Conservation (phyloP, 495 filamentous ascomycete species). For the Cercophora newfieldiana region DNA sequence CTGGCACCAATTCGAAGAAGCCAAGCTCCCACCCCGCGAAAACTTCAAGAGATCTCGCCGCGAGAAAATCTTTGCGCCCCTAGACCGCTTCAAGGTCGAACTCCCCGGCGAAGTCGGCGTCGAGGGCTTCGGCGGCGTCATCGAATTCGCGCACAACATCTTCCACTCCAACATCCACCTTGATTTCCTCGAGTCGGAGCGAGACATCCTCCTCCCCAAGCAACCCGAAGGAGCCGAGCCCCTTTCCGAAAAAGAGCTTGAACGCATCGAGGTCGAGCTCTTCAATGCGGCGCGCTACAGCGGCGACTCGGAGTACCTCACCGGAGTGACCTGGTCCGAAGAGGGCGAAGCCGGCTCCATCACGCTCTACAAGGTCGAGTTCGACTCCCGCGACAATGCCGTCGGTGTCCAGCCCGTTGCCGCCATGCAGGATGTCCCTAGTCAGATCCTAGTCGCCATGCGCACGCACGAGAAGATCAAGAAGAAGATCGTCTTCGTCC, state of each 20-base stretch:
- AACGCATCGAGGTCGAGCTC: slow-evolving; percentile 29
- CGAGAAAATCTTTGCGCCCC: slow-evolving; percentile 21
- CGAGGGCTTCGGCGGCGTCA: slow-evolving; percentile 29
- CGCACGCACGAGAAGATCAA: slow-evolving; percentile 24
- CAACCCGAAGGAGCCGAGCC: neutral
- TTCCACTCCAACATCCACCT: slow-evolving; percentile 28
- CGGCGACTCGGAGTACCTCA: slow-evolving; percentile 23
- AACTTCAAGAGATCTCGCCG: slow-evolving; percentile 26
- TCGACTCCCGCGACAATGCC: slow-evolving; percentile 10
- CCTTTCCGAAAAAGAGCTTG: slow-evolving; percentile 22
- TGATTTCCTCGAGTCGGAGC: slow-evolving; percentile 29
- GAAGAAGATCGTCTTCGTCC: slow-evolving; percentile 28
- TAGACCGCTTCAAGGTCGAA: slow-evolving; percentile 24
- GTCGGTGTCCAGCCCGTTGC: slow-evolving; percentile 27
- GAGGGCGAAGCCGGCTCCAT: slow-evolving; percentile 25
- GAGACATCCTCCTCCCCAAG: slow-evolving; percentile 19
- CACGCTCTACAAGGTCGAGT: slow-evolving; percentile 25
- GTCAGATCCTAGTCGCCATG: slow-evolving; percentile 25
- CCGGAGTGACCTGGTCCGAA: slow-evolving; percentile 29
- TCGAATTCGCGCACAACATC: slow-evolving; percentile 27
- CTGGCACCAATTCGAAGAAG: slow-evolving; percentile 24
- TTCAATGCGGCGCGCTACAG: slow-evolving; percentile 31
- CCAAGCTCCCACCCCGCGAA: slow-evolving; percentile 18
- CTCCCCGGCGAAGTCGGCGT: slow-evolving; percentile 26
- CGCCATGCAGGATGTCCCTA: slow-evolving; percentile 30